Conservation (phyloP, 2,329 filamentous ascomycete species). For the Pseudocercospora ulei region DNA sequence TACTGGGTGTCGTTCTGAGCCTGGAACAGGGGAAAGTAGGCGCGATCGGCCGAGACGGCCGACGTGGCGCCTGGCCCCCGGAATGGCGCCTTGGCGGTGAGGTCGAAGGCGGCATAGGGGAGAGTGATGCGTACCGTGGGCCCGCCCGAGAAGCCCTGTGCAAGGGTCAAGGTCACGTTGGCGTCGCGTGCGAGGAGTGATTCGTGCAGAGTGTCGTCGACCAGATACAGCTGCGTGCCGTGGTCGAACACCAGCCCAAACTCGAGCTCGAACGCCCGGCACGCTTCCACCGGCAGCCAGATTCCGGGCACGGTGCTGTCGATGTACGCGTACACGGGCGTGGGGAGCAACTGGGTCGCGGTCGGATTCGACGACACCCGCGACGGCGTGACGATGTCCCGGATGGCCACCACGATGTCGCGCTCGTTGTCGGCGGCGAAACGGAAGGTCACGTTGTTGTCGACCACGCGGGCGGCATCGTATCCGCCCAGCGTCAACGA, state of each 20-base stretch:
- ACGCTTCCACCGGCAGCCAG: slow-evolving; percentile 46
- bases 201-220: slow-evolving; percentile 50
- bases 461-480: slow-evolving; percentile 52
- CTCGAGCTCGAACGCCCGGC: slow-evolving; percentile 53
- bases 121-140: slow-evolving; percentile 40
- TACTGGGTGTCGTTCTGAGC: slow-evolving; percentile 47
- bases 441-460: slow-evolving; percentile 53
- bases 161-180: slow-evolving; percentile 40
- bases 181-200: slow-evolving; percentile 40
- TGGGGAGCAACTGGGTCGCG: slow-evolving; percentile 35
- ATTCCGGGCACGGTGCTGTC: slow-evolving; percentile 44
- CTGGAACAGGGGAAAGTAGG: slow-evolving; percentile 58
- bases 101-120: slow-evolving; percentile 45
- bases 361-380: slow-evolving; percentile 26
- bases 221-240: slow-evolving; percentile 54
- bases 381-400: slow-evolving; percentile 34
- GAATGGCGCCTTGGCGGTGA: slow-evolving; percentile 43
- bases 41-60: slow-evolving; percentile 48
- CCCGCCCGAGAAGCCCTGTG: slow-evolving; percentile 31
- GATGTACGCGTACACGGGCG: slow-evolving; percentile 39
- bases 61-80: slow-evolving; percentile 33
- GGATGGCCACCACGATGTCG: slow-evolving; percentile 51
- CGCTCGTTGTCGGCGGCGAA: slow-evolving; percentile 49
- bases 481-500: slow-evolving; percentile 60
- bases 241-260: slow-evolving; percentile 58